phyloP scores from a whole-genome alignment of 1,284 basidiomycete genomes.

The Fistulina hepatica region DNA sequence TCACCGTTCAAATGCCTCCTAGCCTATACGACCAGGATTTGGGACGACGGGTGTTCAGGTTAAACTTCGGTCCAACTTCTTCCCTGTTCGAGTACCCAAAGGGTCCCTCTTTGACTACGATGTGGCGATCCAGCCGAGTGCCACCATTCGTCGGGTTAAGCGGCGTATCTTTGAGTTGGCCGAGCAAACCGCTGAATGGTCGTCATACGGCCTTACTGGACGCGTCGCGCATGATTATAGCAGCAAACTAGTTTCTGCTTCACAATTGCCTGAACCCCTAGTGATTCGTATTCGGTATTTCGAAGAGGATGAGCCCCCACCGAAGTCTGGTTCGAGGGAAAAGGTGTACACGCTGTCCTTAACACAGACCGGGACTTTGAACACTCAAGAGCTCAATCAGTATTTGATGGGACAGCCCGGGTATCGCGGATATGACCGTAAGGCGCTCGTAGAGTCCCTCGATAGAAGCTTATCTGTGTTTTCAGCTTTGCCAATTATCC shows the following conservation, averaged over 20 bases:
- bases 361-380: too few relatives aligned
- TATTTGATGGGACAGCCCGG: constrained; percentile 49
- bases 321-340: constrained; percentile 34
- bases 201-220: constrained; percentile 35
- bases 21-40: constrained; percentile 59
- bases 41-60: constrained; percentile 48
- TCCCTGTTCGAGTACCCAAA: constrained; percentile 54
- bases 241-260: constrained; percentile 50
- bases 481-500: constrained; percentile 44
- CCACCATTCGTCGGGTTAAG: constrained; percentile 44
- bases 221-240: constrained; percentile 60
- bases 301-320: constrained; percentile 53
- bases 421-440: constrained; percentile 51
- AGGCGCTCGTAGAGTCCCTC: constrained; percentile 59
- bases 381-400: constrained; percentile 26
- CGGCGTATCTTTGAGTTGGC: constrained; percentile 63
- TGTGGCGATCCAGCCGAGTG: constrained; percentile 45
- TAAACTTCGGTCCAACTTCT: constrained; percentile 65
- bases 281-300: constrained; percentile 44
- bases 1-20: too few relatives aligned
- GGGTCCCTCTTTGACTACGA: constrained; percentile 59
- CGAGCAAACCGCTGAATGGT: constrained; percentile 48
- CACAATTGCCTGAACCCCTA: constrained; percentile 46
- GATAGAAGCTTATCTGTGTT: constrained; percentile 26
- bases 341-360: constrained; percentile 49